Percentiles rank a stretch among this genome's conserved stretches.
Conservation (phyloP, 2,329 filamentous ascomycete species). For the Xylaria sp. region DNA sequence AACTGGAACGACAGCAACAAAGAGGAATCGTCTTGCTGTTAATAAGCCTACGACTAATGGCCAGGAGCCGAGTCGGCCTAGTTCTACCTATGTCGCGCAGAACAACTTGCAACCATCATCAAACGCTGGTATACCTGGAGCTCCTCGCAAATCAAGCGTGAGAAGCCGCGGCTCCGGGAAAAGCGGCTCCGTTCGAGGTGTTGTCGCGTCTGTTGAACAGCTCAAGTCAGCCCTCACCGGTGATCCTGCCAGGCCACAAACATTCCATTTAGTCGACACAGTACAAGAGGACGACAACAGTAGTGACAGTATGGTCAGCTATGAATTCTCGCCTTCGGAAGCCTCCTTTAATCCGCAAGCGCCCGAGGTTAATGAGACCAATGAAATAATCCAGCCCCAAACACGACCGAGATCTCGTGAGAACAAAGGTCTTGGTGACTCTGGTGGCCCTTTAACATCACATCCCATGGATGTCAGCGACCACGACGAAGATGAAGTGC, state of each 20-base stretch:
- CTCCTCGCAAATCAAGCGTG: conserved; percentile 62
- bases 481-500: conserved; percentile 55
- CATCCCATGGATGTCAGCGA: conserved; percentile 47
- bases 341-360: conserved; percentile 65
- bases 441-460: conserved; percentile 45
- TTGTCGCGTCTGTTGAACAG: conserved; percentile 70
- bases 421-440: conserved; percentile 44
- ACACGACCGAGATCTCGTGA: conserved; percentile 45
- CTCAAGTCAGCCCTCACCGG: conserved; percentile 70
- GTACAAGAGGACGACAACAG: conserved; percentile 59
- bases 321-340: conserved; percentile 74
- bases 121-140: conserved; percentile 51
- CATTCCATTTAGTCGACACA: conserved; percentile 52
- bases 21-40: conserved; percentile 67
- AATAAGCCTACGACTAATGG: conserved; percentile 58
- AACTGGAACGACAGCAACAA: conserved; percentile 66
- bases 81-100: conserved; percentile 61
- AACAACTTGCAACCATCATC: conserved; percentile 63
- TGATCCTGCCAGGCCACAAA: conserved; percentile 55
- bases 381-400: conserved; percentile 29
- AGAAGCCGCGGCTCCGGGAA: conserved; percentile 60
- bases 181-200: conserved; percentile 58
- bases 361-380: conserved; percentile 45
- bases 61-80: conserved; percentile 53
- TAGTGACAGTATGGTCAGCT: conserved; percentile 76